A percentile compares a stretch with the other conserved stretches of the same genome.
Conservation (phyloP, 768 basidiomycete genomes). For the Grammothele lineata region DNA sequence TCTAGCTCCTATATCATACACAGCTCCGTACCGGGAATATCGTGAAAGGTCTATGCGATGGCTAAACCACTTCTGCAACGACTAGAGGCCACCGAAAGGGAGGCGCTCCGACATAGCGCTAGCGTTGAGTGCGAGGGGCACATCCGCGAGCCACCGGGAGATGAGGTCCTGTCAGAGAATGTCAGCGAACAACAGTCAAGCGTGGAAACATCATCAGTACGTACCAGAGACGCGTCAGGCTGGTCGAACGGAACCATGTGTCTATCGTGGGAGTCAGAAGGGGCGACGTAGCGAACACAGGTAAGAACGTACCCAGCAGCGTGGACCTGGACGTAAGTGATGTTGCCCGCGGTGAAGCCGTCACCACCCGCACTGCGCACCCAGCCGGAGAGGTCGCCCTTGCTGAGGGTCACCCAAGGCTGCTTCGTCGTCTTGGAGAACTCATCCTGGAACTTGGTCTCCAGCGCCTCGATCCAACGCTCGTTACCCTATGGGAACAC, state of each 20-base stretch:
- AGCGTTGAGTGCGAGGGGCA: constrained; percentile 36
- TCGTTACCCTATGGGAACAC: constrained; percentile 58
- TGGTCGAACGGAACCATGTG: constrained; percentile 93
- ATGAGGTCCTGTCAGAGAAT: no score
- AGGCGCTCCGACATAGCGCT: background rate
- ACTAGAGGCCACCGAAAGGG: no score
- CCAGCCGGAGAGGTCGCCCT: constrained; percentile 58
- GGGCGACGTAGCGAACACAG: background rate
- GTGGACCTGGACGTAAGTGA: constrained; percentile 74
- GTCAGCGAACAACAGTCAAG: no score
- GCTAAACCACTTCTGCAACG: no score
- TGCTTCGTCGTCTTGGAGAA: constrained; percentile 45
- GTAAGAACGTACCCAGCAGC: constrained; percentile 72
- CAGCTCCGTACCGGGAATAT: no score
- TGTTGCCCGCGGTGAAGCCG: constrained; percentile 69
- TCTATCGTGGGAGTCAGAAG: constrained; percentile 32
- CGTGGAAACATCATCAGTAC: constrained; percentile 44
- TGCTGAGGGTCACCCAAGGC: constrained; percentile 52
- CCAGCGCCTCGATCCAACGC: constrained; percentile 65
- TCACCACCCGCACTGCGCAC: constrained; percentile 67
- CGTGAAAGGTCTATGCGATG: no score
- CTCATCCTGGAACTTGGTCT: constrained; percentile 56
- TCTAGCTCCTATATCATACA: no score
- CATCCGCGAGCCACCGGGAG: constrained; percentile 52
- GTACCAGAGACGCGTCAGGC: constrained; percentile 78